These are phyloP conservation scores for Scutellaria barbata DNA, from an alignment of 257 asterid genomes.

Conservation along the genomic window DNA sequence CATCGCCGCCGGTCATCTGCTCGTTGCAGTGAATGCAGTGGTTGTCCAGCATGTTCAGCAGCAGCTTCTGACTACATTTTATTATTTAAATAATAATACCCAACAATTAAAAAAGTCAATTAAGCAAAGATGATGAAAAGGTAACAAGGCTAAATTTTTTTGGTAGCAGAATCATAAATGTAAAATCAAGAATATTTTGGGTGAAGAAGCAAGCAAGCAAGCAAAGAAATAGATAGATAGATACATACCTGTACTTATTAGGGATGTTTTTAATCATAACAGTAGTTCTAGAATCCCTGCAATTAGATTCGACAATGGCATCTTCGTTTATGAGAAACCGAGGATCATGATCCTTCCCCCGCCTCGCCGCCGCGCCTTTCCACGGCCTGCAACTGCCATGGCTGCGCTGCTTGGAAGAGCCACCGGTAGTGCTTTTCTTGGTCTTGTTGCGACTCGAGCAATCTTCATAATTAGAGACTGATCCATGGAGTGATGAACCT, in stretches of 20 bases:
- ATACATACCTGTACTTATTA: conserved; percentile 87
- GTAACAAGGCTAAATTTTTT: neutral
- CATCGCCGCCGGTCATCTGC: conserved; percentile 78
- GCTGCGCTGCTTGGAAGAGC: conserved; percentile 33
- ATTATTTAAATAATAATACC: neutral
- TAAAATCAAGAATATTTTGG: conserved; percentile 44
- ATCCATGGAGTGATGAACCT: conserved; percentile 51
- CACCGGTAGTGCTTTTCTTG: conserved; percentile 27
- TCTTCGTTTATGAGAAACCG: conserved; percentile 77
- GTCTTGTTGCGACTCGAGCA: conserved; percentile 28
- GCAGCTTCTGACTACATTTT: conserved; percentile 81
- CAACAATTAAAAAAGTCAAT: conserved; percentile 26
- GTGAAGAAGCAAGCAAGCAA: conserved; percentile 40
- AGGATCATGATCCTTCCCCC: conserved; percentile 65
- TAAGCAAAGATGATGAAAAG: neutral
- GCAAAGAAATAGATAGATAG: conserved; percentile 29
- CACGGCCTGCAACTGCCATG: conserved; percentile 36
- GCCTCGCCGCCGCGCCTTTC: conserved; percentile 45
- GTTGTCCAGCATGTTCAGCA: conserved; percentile 97
- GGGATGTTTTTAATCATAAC: conserved; percentile 98
- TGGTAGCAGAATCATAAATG: conserved; percentile 11
- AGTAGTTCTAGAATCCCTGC: conserved; percentile 82
- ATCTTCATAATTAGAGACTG: conserved; percentile 47
- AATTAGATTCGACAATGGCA: conserved; percentile 58
- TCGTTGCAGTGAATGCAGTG: conserved; percentile 98